Evolutionary conservation across 768 basidiomycete genomes (phyloP), one percentile per base, ranked within the genome.

Genomic region (Lactifluus hygrophoroides): DNA sequence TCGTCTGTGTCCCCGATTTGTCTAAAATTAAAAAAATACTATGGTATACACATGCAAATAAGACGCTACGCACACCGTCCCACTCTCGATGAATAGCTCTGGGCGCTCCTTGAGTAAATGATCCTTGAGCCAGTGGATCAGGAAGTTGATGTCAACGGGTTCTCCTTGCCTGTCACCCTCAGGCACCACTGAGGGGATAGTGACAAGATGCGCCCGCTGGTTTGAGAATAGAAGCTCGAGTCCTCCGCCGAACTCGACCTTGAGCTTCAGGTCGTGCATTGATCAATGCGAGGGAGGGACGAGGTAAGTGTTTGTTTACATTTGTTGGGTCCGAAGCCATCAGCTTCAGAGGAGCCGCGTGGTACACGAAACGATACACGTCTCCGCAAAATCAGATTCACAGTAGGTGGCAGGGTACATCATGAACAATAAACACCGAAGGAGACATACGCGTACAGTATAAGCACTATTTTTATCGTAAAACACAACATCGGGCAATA

Each of bases 31-130:
- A 16, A n/a, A n/a, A n/a, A n/a, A n/a, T n/a, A 3, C 13, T 34
- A 23, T 38, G 35, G 56, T 57, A 49, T 25, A 14, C 16, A 54
- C 21, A 25, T n/a, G 40, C 30, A 21, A 17, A 11, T n/a, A 46
- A 40, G 47, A 53, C 57, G 57, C 51, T 21, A 77, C 86, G 67
- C 71, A 96, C 94, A 97, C 88, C 27, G 86, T 92, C 19, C 80
- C 82, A 10, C 84, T 83, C 55, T 97, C 94, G 54, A 90, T 77
- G 70, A 99, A 99, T 60, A 99, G 74, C 68, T 96, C 94, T 23
- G 80, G 81, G 17, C 96, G 76, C 67, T 94, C 93, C 65, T 81
- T 86, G 65, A 99, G 76, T 58, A 94, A 70, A 65, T 86, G 81
- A 57, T 86, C 80, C 54, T 84, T 80, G 61, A 99, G 78, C 72